Evolutionary conservation across 768 basidiomycete genomes (phyloP).

Genomic region (Psilocybe cubensis): DNA sequence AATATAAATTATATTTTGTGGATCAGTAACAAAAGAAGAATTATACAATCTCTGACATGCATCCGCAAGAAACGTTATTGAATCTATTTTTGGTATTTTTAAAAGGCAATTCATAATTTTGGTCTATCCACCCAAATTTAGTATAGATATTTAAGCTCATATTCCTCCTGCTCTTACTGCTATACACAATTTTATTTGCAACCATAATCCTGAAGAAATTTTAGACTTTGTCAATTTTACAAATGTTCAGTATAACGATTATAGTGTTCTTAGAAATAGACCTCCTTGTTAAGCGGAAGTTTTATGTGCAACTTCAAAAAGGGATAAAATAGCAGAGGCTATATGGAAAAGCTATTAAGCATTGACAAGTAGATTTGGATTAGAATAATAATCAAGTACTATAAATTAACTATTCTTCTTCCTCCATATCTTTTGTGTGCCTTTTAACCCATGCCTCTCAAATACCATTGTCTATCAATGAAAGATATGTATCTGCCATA

Average conservation of each 20-base stretch:
- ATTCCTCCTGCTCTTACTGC: constrained; percentile 26
- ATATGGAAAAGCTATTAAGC: constrained; percentile 30
- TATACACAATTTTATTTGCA: constrained; percentile 28
- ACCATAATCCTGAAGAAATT: constrained; percentile 17
- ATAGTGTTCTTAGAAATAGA: constrained; percentile 11
- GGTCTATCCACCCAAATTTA: constrained; percentile 17
- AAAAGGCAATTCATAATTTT: constrained; percentile 29
- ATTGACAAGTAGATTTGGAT: too few relatives aligned
- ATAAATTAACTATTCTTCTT: too few relatives aligned
- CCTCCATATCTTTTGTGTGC: too few relatives aligned
- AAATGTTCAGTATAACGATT: neutral
- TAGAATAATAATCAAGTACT: too few relatives aligned
- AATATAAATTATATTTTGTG: constrained; percentile 17
- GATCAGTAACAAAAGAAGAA: constrained; percentile 38
- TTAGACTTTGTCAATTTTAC: too few relatives aligned
- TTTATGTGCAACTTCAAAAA: constrained; percentile 11
- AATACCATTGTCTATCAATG: too few relatives aligned
- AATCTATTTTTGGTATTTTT: constrained; percentile 40
- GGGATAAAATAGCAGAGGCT: constrained; percentile 25
- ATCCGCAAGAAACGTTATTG: constrained; percentile 39
- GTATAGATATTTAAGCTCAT: constrained; percentile 18
- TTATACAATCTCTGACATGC: constrained; percentile 46
- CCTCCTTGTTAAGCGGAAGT: constrained; percentile 17
- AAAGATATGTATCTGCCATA: too few relatives aligned
- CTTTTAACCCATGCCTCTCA: too few relatives aligned